phyloP scores from a whole-genome alignment of 345 rosid species.

The Acer negundo region DNA sequence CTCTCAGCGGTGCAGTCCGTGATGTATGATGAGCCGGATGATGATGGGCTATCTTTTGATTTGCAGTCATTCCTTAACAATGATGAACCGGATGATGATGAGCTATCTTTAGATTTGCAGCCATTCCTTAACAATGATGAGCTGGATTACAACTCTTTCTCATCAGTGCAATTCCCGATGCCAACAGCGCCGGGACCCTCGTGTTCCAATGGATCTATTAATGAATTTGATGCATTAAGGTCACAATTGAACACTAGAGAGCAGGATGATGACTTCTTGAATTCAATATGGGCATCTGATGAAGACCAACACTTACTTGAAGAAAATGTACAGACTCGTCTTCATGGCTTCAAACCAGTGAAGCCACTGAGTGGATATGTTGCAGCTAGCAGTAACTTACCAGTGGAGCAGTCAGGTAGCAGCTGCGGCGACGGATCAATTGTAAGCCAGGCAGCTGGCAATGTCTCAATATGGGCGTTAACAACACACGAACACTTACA shows the following conservation, averaged over 20 bases:
- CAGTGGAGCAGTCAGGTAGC: too few species aligned
- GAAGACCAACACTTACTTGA: background rate
- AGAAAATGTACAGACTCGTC: background rate
- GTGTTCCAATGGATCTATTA: background rate
- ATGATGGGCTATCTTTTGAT: too few species aligned
- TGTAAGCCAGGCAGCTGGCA: too few species aligned
- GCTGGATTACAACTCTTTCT: background rate
- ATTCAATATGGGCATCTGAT: background rate
- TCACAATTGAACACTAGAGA: background rate
- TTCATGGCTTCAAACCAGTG: background rate
- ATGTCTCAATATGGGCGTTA: too few species aligned
- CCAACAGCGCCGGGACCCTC: background rate
- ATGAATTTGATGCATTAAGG: background rate
- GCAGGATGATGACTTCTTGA: slow-evolving; percentile 4
- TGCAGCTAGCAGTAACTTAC: too few species aligned
- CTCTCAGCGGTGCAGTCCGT: background rate
- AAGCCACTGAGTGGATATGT: too few species aligned
- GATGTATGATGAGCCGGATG: background rate
- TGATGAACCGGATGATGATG: background rate
- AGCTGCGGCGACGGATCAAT: too few species aligned
- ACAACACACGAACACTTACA: too few species aligned
- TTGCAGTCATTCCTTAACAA: too few species aligned
- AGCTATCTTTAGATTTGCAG: too few species aligned
- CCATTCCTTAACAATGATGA: too few species aligned
- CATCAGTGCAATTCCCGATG: background rate